phyloP scores from a whole-genome alignment of 352 stramenopile genomes.

The Globisporangium takayamanum region DNA sequence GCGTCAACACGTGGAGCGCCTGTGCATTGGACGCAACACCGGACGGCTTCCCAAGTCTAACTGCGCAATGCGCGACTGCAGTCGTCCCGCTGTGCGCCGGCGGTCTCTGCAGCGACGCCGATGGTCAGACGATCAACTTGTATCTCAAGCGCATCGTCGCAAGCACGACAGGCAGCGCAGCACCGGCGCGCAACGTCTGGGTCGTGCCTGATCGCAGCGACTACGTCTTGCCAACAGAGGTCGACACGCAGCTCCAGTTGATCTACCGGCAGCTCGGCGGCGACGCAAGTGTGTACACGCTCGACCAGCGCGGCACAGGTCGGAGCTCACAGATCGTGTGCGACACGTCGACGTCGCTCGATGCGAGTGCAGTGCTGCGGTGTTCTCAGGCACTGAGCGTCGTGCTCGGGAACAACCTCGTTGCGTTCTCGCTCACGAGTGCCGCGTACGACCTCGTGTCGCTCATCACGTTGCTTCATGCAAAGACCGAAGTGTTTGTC shows the following conservation, averaged over 20 bases:
- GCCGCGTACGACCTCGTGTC: constrained; percentile 50
- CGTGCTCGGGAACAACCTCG: constrained; percentile 21
- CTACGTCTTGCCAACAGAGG: constrained; percentile 5
- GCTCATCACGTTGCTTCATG: constrained; percentile 39
- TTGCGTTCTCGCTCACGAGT: constrained; percentile 63
- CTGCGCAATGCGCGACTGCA: constrained; percentile 31
- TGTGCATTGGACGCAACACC: constrained; percentile 26
- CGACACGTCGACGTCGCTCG: constrained; percentile 3
- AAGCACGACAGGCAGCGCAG: constrained; percentile 10
- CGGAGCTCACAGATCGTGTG: constrained; percentile 40
- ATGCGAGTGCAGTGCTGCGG: constrained; percentile 1
- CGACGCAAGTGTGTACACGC: constrained; percentile 42
- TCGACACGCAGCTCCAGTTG: constrained; percentile 41
- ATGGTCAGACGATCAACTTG: constrained; percentile 37
- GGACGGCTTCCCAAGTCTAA: constrained; percentile 20
- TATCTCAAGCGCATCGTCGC: constrained; percentile 51
- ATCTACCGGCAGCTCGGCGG: constrained; percentile 39
- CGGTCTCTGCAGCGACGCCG: constrained; percentile 28
- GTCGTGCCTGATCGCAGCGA: constrained; percentile 31
- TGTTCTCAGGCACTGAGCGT: constrained; percentile 16
- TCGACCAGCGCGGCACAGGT: constrained; percentile 45
- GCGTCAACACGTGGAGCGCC: constrained; percentile 24
- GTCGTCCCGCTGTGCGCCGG: constrained; percentile 42
- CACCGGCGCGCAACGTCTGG: constrained; percentile 23
- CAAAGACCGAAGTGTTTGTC: constrained; percentile 35